Percentiles rank a stretch among this genome's conserved stretches.
These are phyloP conservation scores for Neurospora sp. DNA, from an alignment of 495 filamentous ascomycete species.

Conservation along the genomic window DNA sequence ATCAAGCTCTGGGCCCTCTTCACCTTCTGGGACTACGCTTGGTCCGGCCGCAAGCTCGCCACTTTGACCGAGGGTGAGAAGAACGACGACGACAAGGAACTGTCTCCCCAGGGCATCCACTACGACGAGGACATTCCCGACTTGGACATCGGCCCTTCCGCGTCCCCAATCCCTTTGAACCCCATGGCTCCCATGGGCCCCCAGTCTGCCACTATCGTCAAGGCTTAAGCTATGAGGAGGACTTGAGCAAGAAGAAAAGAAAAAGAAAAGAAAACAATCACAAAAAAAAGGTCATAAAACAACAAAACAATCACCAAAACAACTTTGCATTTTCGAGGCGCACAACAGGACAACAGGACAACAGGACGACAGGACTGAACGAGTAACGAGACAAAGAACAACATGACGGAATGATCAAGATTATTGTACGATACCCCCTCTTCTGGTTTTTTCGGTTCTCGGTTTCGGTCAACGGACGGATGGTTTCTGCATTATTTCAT, in stretches of 20 bases:
- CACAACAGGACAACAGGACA: neutral
- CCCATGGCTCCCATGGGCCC: neutral
- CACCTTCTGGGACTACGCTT: constrained; percentile 33
- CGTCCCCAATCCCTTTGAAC: neutral
- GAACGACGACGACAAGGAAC: neutral
- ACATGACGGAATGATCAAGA: neutral
- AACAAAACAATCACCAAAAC: neutral
- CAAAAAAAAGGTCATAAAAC: neutral
- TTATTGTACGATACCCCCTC: neutral
- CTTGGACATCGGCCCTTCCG: neutral
- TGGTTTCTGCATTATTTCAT: neutral
- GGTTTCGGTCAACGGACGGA: neutral
- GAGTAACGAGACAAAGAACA: neutral
- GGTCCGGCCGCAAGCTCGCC: constrained; percentile 18
- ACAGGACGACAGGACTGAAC: neutral
- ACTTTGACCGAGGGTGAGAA: neutral
- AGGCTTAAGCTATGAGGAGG: neutral
- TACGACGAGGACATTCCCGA: neutral
- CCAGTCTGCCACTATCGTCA: neutral
- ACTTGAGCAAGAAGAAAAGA: neutral
- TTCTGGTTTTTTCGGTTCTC: neutral
- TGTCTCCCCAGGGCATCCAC: neutral
- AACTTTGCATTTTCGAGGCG: neutral
- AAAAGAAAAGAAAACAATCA: neutral
- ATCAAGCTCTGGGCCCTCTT: constrained; percentile 54